Base-by-base conservation (phyloP, 75 land plant species). In the Cryptomeria japonica region DNA sequence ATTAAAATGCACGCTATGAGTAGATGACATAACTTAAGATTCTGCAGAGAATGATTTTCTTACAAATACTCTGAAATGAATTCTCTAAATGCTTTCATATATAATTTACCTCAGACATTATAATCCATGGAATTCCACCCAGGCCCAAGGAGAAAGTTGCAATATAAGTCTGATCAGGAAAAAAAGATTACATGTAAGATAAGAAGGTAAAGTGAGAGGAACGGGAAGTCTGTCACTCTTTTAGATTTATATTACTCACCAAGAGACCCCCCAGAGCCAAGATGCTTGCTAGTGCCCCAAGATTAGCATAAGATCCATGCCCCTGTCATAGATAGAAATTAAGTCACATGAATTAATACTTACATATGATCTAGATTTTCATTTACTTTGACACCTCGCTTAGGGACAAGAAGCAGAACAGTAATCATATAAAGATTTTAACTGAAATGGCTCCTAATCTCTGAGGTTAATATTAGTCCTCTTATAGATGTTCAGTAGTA, bases 61-160 rank as follows among this genome's bases (percentile, higher is more conserved):
- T 16, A 18, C 34, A 56, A 11, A 37, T 85, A 53, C 6, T 61
- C 78, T 38, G 5, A 3, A 15, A 34, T 68, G 77, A 85, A 47
- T 34, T 58, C 25, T 18, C 25, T 58, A 51, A 14, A 58, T 4
- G 19, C 5, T 58, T 58, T 19, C 85, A 16, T 86, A 39, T 39
- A 36, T 13, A 37, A 49, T 86, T 80, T 38, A 91, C 92, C 92
- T 91, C 92, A 15, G 92, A 90, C 92, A 91, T 91, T 41, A 91
- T 78, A 70, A 91, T 80, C 92, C 92, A 91, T 22, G 92, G 92
- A 88, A 91, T 91, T 34, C 92, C 89, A 70, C 92, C 92, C 88
- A 91, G 37, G 42, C 92, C 92, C 89, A 91, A 58, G 31, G 92
- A 86, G 58, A 72, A 91, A 42, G 88, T 13, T 68, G 92, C 92